Evolutionary conservation across 106 monocot species (phyloP).

Genomic region (Dactylorhiza incarnata): DNA sequence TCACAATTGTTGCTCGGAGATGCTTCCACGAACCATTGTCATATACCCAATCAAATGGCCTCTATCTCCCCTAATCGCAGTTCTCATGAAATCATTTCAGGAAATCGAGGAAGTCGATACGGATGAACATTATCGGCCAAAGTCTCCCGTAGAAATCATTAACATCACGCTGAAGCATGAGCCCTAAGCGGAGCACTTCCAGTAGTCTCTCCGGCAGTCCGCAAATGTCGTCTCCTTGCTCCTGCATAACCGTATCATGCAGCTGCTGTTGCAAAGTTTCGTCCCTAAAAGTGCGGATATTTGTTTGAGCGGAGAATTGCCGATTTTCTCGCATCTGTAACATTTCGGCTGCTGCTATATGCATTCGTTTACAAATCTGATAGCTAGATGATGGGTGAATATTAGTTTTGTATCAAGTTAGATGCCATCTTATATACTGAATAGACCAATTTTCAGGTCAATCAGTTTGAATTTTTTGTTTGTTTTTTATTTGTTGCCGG

Average conservation of each 20-base stretch:
- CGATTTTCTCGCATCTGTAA: not conserved
- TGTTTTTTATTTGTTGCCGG: too few relatives aligned
- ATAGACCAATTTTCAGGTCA: not conserved
- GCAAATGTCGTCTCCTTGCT: not conserved
- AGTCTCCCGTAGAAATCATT: slow-evolving; percentile 21
- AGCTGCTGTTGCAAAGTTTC: not conserved
- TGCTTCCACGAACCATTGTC: too few relatives aligned
- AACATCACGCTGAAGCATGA: slow-evolving; percentile 20
- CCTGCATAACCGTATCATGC: not conserved
- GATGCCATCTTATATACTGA: not conserved
- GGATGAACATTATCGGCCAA: slow-evolving; percentile 22
- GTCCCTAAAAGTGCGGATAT: not conserved
- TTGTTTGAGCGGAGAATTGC: not conserved
- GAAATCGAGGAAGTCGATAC: slow-evolving; percentile 31
- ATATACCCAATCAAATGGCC: too few relatives aligned
- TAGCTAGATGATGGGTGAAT: too few relatives aligned
- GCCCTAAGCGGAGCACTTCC: slow-evolving; percentile 7
- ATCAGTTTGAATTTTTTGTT: not conserved
- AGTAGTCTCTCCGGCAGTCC: not conserved
- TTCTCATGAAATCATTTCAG: not conserved
- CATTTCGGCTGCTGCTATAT: not conserved
- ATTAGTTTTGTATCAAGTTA: too few relatives aligned
- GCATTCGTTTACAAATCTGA: not conserved
- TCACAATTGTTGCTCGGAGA: too few relatives aligned
- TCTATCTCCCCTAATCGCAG: too few relatives aligned